Conservation (phyloP, 352 stramenopile genomes). For the Nothophytophthora sp. region DNA sequence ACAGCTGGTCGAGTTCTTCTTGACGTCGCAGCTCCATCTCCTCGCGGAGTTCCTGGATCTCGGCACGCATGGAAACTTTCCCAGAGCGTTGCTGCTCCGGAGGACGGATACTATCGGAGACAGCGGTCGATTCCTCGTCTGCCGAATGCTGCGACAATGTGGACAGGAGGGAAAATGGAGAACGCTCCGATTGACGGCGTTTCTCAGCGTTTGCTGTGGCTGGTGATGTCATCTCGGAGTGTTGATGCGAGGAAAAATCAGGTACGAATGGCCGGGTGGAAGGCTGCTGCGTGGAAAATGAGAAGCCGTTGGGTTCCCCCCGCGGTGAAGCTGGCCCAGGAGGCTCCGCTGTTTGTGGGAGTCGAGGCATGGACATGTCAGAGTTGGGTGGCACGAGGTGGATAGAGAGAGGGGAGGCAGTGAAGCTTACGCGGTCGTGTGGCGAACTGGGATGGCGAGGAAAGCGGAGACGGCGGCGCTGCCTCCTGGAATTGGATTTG, state of each 20-base stretch:
- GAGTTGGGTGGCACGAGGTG: no score
- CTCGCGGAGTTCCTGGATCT: slow-evolving; percentile 37
- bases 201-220: slow-evolving; percentile 2
- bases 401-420: no score
- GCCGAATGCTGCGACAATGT: slow-evolving; percentile 8
- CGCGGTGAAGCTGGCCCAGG: slow-evolving; percentile 3
- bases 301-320: slow-evolving; percentile 8
- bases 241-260: background rate
- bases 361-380: background rate
- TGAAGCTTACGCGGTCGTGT: slow-evolving; percentile 19
- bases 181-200: slow-evolving; percentile 1
- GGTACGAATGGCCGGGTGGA: slow-evolving; percentile 5
- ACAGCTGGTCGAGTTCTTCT: slow-evolving; percentile 40
- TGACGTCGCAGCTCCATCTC: slow-evolving; percentile 40
- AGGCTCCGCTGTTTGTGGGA: slow-evolving; percentile 12
- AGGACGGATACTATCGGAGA: background rate
- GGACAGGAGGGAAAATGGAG: slow-evolving; percentile 19
- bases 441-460: slow-evolving; percentile 19
- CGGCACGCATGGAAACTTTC: slow-evolving; percentile 21
- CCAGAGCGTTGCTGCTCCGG: slow-evolving; percentile 2
- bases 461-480: background rate
- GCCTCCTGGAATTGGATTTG: background rate
- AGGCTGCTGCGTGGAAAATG: slow-evolving; percentile 4
- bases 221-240: slow-evolving; percentile 1
- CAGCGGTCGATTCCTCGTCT: background rate